A percentile compares a stretch with the other conserved stretches of the same genome.
Conservation (phyloP, 768 basidiomycete species). For the Tephrocybe sp. region DNA sequence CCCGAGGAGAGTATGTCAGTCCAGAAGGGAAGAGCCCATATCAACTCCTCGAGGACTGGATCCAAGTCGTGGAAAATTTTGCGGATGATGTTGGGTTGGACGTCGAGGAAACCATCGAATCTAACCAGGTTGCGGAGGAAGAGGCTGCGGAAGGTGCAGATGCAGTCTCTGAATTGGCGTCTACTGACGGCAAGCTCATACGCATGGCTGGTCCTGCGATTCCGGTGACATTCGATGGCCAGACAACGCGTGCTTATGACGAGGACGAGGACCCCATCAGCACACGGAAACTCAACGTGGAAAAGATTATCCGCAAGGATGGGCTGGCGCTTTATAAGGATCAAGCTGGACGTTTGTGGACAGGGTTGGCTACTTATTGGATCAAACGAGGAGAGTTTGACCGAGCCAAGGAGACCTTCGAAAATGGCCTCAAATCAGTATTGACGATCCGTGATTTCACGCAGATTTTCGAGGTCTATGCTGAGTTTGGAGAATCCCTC, state of each 20-base stretch:
- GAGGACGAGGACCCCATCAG: constrained; percentile 84
- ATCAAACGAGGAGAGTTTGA: constrained; percentile 97
- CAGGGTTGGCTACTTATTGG: constrained; percentile 97
- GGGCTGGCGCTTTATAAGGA: constrained; percentile 92
- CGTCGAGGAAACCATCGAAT: constrained; percentile 67
- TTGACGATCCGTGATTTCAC: constrained; percentile 96
- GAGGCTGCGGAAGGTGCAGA: constrained; percentile 37
- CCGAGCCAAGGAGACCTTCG: constrained; percentile 84
- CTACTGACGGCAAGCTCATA: constrained; percentile 62
- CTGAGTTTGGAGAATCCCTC: constrained; percentile 89
- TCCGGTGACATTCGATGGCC: constrained; percentile 49
- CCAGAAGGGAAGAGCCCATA: constrained; percentile 95
- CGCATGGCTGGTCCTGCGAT: constrained; percentile 70
- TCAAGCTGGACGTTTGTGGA: constrained; percentile 95
- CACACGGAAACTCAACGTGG: constrained; percentile 77
- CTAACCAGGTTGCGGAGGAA: constrained; percentile 52
- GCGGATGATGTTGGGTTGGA: constrained; percentile 93
- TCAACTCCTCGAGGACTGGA: constrained; percentile 89
- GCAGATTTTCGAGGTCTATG: constrained; percentile 96
- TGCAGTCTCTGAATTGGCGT: constrained; percentile 37
- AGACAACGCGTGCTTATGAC: constrained; percentile 56
- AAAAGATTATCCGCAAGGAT: constrained; percentile 80
- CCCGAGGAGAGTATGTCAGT: constrained; percentile 79
- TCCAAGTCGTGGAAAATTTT: constrained; percentile 87
- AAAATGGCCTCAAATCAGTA: constrained; percentile 79